These are phyloP conservation scores for Xanthoparmelia taractica DNA, from an alignment of 495 filamentous ascomycete genomes.

Conservation along the genomic window DNA sequence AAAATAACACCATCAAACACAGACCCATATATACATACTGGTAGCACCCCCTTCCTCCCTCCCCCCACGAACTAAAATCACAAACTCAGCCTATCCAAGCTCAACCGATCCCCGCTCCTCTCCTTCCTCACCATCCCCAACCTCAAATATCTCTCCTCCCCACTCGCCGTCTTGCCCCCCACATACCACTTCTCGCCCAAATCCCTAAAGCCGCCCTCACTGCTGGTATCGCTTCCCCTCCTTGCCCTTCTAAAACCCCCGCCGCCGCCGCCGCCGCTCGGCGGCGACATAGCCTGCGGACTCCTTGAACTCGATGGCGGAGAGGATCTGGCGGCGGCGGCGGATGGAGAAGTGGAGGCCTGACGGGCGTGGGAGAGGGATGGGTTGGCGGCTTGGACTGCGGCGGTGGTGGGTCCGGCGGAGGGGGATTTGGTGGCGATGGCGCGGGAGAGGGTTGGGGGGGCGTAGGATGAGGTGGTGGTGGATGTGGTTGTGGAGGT, in stretches of 20 bases:
- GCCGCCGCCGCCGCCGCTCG: not conserved
- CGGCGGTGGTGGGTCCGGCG: constrained; percentile 33
- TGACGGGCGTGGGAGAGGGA: constrained; percentile 30
- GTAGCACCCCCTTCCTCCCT: no score
- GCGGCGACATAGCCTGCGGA: not conserved
- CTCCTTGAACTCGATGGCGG: constrained; percentile 18
- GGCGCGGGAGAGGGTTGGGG: constrained; percentile 23
- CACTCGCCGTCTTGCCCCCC: constrained; percentile 72
- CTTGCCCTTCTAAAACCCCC: constrained; percentile 38
- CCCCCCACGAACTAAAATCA: no score
- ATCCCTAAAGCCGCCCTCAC: constrained; percentile 64
- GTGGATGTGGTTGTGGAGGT: constrained; percentile 23
- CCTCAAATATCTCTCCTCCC: constrained; percentile 83
- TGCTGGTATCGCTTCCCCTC: constrained; percentile 71
- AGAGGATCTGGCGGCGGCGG: constrained; percentile 33
- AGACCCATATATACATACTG: not conserved
- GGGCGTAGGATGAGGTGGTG: constrained; percentile 22
- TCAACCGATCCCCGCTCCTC: constrained; percentile 51
- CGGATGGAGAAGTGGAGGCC: constrained; percentile 15
- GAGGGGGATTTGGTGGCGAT: constrained; percentile 29
- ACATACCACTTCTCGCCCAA: constrained; percentile 83
- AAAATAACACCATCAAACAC: not conserved
- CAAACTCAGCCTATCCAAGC: constrained; percentile 56
- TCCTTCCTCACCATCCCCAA: constrained; percentile 54
- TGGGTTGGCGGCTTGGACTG: constrained; percentile 34